These are phyloP conservation scores for Pycnococcus provasolii DNA, from an alignment of 139 green algal species.

Conservation along the genomic window DNA sequence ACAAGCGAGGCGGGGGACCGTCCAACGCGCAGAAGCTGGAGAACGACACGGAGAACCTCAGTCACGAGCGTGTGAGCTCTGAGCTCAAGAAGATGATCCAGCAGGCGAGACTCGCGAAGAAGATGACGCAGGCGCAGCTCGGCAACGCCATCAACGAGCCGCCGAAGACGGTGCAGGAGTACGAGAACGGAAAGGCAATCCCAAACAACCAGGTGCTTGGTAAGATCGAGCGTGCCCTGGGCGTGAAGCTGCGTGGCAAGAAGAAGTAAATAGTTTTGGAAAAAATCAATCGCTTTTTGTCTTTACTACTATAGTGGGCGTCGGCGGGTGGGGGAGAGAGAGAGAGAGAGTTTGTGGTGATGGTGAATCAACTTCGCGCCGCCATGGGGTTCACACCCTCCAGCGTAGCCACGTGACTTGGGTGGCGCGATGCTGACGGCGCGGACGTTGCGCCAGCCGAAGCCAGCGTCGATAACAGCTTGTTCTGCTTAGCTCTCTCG, in stretches of 20 bases:
- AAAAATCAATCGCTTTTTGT: too few relatives aligned
- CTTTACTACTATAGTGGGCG: too few relatives aligned
- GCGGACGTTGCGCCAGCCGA: too few relatives aligned
- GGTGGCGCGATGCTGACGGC: too few relatives aligned
- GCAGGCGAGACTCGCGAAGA: constrained; percentile 80
- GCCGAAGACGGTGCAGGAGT: constrained; percentile 88
- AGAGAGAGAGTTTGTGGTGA: too few relatives aligned
- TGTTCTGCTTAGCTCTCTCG: too few relatives aligned
- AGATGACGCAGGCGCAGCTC: constrained; percentile 90
- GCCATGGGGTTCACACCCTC: too few relatives aligned
- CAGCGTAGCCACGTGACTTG: too few relatives aligned
- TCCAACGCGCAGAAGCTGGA: constrained; percentile 36
- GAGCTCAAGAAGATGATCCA: constrained; percentile 91
- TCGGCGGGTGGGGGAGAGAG: too few relatives aligned
- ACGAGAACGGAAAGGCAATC: constrained; percentile 88
- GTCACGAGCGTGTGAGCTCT: constrained; percentile 63
- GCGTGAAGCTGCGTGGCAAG: constrained; percentile 51
- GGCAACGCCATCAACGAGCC: constrained; percentile 91
- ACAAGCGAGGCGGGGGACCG: constrained; percentile 14
- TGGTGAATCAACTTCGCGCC: too few relatives aligned
- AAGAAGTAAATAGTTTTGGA: too few relatives aligned
- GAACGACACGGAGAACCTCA: constrained; percentile 37
- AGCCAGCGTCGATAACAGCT: too few relatives aligned
- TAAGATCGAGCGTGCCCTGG: constrained; percentile 80
- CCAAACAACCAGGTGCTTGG: constrained; percentile 78